Conservation (phyloP, 495 filamentous ascomycete species). For the Aspergillus baeticus region DNA sequence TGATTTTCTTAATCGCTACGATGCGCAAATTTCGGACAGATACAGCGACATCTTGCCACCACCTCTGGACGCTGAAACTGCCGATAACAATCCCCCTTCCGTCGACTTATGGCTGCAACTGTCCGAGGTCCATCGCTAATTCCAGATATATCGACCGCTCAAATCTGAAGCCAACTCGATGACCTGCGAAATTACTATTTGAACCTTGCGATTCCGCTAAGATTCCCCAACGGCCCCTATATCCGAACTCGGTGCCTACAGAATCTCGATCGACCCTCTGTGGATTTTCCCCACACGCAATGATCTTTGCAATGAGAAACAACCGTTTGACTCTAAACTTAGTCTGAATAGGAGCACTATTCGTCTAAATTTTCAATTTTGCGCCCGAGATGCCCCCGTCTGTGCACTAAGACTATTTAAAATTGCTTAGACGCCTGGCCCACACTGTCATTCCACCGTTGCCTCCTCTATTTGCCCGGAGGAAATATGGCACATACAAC, state of each 20-base stretch:
- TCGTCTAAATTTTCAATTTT: too few relatives aligned
- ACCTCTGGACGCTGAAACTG: neutral
- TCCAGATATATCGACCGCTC: neutral
- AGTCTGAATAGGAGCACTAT: too few relatives aligned
- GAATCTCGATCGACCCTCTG: too few relatives aligned
- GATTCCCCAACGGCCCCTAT: too few relatives aligned
- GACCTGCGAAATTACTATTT: neutral
- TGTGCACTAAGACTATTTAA: neutral
- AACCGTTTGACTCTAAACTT: too few relatives aligned
- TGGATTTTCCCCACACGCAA: too few relatives aligned
- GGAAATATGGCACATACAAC: slow-evolving; percentile 7
- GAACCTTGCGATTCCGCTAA: neutral
- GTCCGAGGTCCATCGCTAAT: neutral
- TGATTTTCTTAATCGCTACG: slow-evolving; percentile 9
- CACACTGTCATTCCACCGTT: slow-evolving; percentile 10
- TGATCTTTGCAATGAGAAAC: too few relatives aligned
- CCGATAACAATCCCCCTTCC: too few relatives aligned
- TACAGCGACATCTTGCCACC: neutral
- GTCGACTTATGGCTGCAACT: slow-evolving; percentile 1
- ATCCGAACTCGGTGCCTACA: too few relatives aligned
- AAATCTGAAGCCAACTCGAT: too few relatives aligned
- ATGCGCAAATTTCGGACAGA: slow-evolving; percentile 1
- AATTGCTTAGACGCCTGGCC: slow-evolving; percentile 1
- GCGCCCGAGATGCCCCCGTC: too few relatives aligned
- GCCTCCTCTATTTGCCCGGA: slow-evolving; percentile 10